A percentile compares a stretch with the other conserved stretches of the same genome.
Conservation (phyloP, 2,329 filamentous ascomycete genomes). For the Hymenoscyphus fructigenus region DNA sequence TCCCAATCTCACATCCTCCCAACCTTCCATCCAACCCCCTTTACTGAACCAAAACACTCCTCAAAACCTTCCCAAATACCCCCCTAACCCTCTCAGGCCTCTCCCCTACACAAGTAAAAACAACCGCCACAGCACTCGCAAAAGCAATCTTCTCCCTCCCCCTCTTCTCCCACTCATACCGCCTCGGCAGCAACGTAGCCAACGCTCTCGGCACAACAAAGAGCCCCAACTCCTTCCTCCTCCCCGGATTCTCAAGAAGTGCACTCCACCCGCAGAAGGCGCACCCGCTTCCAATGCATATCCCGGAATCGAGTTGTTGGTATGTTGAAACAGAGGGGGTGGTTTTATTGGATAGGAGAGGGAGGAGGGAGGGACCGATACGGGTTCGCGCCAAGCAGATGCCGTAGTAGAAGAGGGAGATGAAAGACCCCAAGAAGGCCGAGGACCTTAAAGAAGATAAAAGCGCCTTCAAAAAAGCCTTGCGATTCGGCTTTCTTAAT, state of each 20-base stretch:
- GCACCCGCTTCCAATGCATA: slow-evolving; percentile 73
- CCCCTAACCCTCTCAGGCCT: slow-evolving; percentile 64
- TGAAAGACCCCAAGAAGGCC: slow-evolving; percentile 74
- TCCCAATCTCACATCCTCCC: background rate
- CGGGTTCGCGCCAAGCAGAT: slow-evolving; percentile 76
- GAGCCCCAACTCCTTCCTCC: slow-evolving; percentile 72
- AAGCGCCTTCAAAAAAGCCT: slow-evolving; percentile 43
- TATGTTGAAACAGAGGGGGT: slow-evolving; percentile 48
- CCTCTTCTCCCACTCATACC: slow-evolving; percentile 61
- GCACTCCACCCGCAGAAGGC: slow-evolving; percentile 80
- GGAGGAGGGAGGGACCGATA: slow-evolving; percentile 66
- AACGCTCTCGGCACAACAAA: slow-evolving; percentile 77
- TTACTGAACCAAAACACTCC: slow-evolving; percentile 23
- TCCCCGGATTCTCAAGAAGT: slow-evolving; percentile 63
- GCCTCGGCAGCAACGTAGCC: slow-evolving; percentile 70
- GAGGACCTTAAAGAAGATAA: slow-evolving; percentile 68
- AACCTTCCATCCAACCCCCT: background rate
- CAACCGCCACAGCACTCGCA: slow-evolving; percentile 64
- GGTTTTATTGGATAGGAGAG: no score
- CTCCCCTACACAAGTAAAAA: slow-evolving; percentile 67
- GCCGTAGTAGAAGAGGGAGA: slow-evolving; percentile 79
- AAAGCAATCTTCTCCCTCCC: slow-evolving; percentile 68
- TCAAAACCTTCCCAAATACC: slow-evolving; percentile 62
- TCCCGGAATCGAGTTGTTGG: slow-evolving; percentile 57
- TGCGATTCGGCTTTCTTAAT: slow-evolving; percentile 45